Conservation (phyloP, 805 yeast species). For the Komagataella kurtzmanii region DNA sequence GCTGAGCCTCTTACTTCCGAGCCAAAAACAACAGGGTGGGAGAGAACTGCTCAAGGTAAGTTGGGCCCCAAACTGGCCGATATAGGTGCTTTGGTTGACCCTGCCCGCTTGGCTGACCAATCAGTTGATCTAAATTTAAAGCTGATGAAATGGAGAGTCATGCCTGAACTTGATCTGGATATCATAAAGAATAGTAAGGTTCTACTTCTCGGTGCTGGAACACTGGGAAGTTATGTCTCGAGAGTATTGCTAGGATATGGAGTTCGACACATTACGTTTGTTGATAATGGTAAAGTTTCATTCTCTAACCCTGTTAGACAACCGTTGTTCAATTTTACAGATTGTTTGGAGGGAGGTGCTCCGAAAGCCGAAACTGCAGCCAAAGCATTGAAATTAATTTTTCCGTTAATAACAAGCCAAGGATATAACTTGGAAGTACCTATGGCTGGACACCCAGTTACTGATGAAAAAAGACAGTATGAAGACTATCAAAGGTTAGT, state of each 20-base stretch:
- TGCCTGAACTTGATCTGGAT: conserved; percentile 69
- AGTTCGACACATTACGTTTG: conserved; percentile 69
- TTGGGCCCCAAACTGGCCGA: conserved; percentile 78
- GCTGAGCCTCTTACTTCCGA: conserved; percentile 5
- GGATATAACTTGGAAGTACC: conserved; percentile 74
- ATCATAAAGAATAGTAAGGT: conserved; percentile 45
- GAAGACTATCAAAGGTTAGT: conserved; percentile 39
- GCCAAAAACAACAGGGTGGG: conserved; percentile 76
- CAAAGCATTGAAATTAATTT: conserved; percentile 50
- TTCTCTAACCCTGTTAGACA: conserved; percentile 94
- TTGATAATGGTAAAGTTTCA: conserved; percentile 82
- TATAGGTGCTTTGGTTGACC: conserved; percentile 69
- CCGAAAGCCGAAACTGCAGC: conserved; percentile 78
- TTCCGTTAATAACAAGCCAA: conserved; percentile 57
- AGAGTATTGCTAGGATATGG: conserved; percentile 93
- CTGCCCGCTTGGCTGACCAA: conserved; percentile 72
- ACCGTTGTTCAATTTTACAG: conserved; percentile 72
- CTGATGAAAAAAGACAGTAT: conserved; percentile 35
- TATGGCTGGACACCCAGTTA: conserved; percentile 88
- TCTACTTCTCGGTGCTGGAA: conserved; percentile 87
- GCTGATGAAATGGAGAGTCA: conserved; percentile 94
- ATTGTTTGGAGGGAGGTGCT: conserved; percentile 62
- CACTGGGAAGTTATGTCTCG: conserved; percentile 85
- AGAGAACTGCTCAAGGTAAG: conserved; percentile 58
- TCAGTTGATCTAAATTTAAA: conserved; percentile 85